Base-by-base conservation (phyloP, 2,329 filamentous ascomycete species). In the Dothistroma pini region DNA sequence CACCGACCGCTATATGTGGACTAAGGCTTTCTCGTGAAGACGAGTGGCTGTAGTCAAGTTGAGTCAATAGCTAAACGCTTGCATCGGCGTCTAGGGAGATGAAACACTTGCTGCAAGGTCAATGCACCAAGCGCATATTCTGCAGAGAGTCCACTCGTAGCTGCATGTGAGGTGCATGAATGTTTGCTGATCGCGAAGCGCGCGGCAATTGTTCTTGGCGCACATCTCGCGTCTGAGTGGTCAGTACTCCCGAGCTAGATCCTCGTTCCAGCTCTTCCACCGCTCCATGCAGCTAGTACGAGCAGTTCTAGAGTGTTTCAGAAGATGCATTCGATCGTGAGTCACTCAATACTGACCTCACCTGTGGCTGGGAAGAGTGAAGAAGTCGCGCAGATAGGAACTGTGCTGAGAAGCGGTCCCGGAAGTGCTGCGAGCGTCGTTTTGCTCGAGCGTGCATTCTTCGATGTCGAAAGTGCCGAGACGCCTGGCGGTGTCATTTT, bases 51-150 rank as follows among this genome's bases (percentile, higher is more conserved):
- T 49, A 58, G 56, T 63, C 68, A 62, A 67, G 55, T 65, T 66
- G 64, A 64, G 62, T 50, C 58, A 49, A 50, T 38, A 56, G 55
- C 63, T 64, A 71, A 66, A 63, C 65, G 67, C 65, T 60, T 21
- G 53, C 50, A 53, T 64, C 52, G 63, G 70, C 70, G 70, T 62
- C 58, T 69, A 66, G 60, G 55, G 66, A 70, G 68, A 72, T 71
- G 70, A 72, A 71, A 72, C 70, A 63, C 61, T 66, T 64, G 57
- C 58, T 56, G 52, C 48, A 41, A 50, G 60, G 55, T 54, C 52
- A 44, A 60, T 59, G 63, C 54, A 48, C 12, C 41, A 22, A 7
- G 25, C 41, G 57, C 58, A 56, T 59, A 63, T 60, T 65, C 21
- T 61, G 59, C 52, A 54, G 54, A 38, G 57, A 56, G 38, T 57